A percentile compares a stretch with the other conserved stretches of the same genome.
Conservation (phyloP, 148 eudicot genomes). For the Arbutus unedo region DNA sequence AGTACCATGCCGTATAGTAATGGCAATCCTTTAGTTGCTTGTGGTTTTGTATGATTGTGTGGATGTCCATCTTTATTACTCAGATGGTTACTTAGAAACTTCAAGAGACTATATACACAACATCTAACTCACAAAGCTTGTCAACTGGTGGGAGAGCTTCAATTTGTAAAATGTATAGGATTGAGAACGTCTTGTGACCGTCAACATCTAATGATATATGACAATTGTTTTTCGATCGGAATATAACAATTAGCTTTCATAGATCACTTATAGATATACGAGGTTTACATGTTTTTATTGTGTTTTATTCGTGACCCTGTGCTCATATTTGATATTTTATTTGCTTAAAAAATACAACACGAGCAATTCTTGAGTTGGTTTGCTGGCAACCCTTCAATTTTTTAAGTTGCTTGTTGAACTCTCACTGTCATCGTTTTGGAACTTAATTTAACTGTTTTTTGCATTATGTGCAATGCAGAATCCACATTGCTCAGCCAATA, state of each 20-base stretch:
- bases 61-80: neutral
- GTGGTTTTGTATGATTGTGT: neutral
- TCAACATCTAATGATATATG: neutral
- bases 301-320: neutral
- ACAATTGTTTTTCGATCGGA: neutral
- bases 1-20: neutral
- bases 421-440: neutral
- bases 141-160: neutral
- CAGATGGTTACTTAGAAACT: neutral
- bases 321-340: neutral
- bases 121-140: neutral
- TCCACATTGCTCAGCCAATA: neutral
- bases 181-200: neutral
- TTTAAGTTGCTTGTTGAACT: neutral
- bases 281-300: neutral
- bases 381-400: neutral
- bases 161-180: neutral
- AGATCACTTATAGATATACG: neutral
- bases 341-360: neutral
- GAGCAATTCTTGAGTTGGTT: neutral
- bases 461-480: neutral
- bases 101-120: no score
- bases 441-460: neutral
- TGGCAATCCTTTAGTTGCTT: neutral
- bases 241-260: neutral